Evolutionary conservation across 345 rosid species (phyloP).

Genomic region (Eucalyptus pumila): DNA sequence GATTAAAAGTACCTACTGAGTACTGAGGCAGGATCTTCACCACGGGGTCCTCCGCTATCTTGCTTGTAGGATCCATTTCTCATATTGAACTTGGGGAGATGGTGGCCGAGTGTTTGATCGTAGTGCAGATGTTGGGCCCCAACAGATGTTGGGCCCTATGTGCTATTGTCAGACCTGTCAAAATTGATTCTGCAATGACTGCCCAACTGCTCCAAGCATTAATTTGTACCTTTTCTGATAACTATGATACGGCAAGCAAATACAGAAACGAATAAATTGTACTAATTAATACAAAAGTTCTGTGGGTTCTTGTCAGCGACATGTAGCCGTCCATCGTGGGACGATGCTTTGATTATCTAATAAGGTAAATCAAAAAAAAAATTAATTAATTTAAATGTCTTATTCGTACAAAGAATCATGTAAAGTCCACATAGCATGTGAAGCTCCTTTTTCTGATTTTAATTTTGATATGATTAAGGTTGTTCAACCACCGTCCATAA

Average conservation of each 20-base stretch:
- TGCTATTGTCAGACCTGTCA: too few relatives aligned
- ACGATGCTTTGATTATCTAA: not conserved
- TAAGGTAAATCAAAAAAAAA: too few relatives aligned
- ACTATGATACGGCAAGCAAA: too few relatives aligned
- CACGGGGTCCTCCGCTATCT: slow-evolving; percentile 19
- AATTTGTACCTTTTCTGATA: too few relatives aligned
- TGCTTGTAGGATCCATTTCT: slow-evolving; percentile 13
- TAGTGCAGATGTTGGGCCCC: too few relatives aligned
- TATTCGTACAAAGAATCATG: not conserved
- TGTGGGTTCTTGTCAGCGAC: too few relatives aligned
- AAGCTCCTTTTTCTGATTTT: not conserved
- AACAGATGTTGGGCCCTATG: too few relatives aligned
- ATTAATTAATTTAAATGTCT: not conserved
- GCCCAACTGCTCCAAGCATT: too few relatives aligned
- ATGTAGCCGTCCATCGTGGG: not conserved
- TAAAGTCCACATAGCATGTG: not conserved
- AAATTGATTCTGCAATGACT: too few relatives aligned
- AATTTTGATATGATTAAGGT: too few relatives aligned
- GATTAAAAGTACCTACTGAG: slow-evolving; percentile 1
- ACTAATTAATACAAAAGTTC: too few relatives aligned
- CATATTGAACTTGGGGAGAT: slow-evolving; percentile 28
- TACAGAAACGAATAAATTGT: too few relatives aligned
- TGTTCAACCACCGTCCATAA: not conserved
- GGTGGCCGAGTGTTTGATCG: not conserved
- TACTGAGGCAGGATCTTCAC: slow-evolving; percentile 6